Percentiles rank a stretch among this genome's conserved stretches.
These are phyloP conservation scores for Mycena polygramma DNA, from an alignment of 768 basidiomycete genomes.

Conservation along the genomic window DNA sequence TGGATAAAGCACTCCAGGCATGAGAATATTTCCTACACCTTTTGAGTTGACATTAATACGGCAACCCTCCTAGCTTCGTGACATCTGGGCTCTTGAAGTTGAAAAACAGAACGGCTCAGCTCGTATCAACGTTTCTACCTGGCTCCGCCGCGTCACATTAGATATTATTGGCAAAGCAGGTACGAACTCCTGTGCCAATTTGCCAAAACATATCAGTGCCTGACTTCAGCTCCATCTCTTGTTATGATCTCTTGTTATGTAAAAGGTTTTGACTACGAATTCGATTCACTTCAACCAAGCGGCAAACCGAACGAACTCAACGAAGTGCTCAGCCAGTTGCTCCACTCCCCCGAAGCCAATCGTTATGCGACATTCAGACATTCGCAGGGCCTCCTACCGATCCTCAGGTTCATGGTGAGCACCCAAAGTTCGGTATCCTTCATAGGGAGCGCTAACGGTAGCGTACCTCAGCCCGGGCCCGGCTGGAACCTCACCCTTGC, in stretches of 20 bases:
- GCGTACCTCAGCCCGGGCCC: not conserved
- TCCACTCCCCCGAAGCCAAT: slow-evolving; percentile 27
- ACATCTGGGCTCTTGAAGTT: slow-evolving; percentile 46
- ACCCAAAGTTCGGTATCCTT: slow-evolving; percentile 43
- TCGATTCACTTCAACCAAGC: slow-evolving; percentile 46
- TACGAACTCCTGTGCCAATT: slow-evolving; percentile 33
- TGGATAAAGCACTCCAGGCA: slow-evolving; percentile 52
- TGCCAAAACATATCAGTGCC: too few relatives aligned
- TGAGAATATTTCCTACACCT: not conserved
- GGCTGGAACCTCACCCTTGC: slow-evolving; percentile 26
- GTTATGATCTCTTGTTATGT: not conserved
- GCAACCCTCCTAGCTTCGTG: too few relatives aligned
- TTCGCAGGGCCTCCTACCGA: slow-evolving; percentile 44
- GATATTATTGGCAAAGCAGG: slow-evolving; percentile 57
- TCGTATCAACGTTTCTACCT: slow-evolving; percentile 48
- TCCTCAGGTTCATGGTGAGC: slow-evolving; percentile 43
- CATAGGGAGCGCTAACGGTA: too few relatives aligned
- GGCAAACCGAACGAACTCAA: slow-evolving; percentile 46
- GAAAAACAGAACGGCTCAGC: slow-evolving; percentile 32
- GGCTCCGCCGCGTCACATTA: slow-evolving; percentile 52
- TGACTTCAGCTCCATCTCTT: too few relatives aligned
- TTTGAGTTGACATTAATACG: not conserved
- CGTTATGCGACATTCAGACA: slow-evolving; percentile 27
- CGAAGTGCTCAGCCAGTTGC: slow-evolving; percentile 48
- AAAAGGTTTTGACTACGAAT: slow-evolving; percentile 55